Conservation (phyloP, 2,329 filamentous ascomycete species). For the Phaeomoniella chlamydospora region DNA sequence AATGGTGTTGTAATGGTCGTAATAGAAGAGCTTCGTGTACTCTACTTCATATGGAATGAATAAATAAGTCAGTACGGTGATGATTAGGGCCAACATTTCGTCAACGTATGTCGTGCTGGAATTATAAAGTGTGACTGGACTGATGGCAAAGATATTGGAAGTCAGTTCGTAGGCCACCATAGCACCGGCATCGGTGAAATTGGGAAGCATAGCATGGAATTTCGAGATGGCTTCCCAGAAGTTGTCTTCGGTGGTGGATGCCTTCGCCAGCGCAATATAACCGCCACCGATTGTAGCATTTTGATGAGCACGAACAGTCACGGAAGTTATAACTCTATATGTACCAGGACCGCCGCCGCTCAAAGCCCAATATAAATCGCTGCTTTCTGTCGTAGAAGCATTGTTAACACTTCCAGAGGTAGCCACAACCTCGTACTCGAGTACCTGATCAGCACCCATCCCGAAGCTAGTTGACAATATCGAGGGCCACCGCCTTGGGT, state of each 20-base stretch:
- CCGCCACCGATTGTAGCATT: background rate
- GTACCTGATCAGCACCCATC: constrained; percentile 43
- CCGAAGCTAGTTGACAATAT: constrained; percentile 35
- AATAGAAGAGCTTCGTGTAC: too few species aligned
- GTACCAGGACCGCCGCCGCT: constrained; percentile 45
- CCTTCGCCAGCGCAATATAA: constrained; percentile 3
- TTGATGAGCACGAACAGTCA: constrained; percentile 22
- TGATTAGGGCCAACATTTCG: background rate
- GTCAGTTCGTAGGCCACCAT: too few species aligned
- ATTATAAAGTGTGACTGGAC: too few species aligned
- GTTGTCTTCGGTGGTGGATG: constrained; percentile 20
- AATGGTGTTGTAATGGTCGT: background rate
- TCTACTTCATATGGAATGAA: background rate
- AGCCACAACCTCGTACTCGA: constrained; percentile 43
- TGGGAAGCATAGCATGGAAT: constrained; percentile 31
- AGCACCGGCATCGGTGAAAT: constrained; percentile 35
- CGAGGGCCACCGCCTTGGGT: constrained; percentile 27
- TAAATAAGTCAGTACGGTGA: background rate
- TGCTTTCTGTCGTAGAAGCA: constrained; percentile 31
- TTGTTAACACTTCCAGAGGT: constrained; percentile 32
- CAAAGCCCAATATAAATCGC: constrained; percentile 50
- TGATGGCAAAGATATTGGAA: too few species aligned
- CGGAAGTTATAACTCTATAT: constrained; percentile 41
- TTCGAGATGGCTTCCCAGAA: constrained; percentile 37
- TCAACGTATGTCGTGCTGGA: too few species aligned